Evolutionary conservation across 305 asterid genomes (phyloP).

Genomic region (Plantago rigida): DNA sequence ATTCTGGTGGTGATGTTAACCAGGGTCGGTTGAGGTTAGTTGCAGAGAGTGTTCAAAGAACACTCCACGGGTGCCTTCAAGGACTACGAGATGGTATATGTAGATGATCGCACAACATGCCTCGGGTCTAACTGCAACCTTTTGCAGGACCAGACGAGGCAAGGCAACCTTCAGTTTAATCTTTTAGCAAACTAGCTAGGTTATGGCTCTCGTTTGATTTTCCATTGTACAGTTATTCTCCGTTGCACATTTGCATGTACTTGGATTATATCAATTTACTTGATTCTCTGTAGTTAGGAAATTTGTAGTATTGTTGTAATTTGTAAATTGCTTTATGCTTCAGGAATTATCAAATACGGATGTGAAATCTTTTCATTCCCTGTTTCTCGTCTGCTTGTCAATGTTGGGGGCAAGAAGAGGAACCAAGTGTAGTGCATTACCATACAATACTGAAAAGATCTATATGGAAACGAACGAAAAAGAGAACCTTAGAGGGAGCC

Average conservation of each 20-base stretch:
- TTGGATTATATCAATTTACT: background rate
- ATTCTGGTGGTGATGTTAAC: constrained; percentile 53
- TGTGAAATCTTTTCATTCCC: background rate
- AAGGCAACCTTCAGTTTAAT: constrained; percentile 18
- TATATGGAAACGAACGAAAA: background rate
- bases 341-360: background rate
- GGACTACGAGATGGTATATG: constrained; percentile 66
- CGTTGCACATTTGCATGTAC: constrained; percentile 9
- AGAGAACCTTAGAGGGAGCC: background rate
- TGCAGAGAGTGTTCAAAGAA: constrained; percentile 80
- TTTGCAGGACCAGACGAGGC: constrained; percentile 23
- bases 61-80: constrained; percentile 68
- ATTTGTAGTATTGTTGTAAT: constrained; percentile 1
- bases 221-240: constrained; percentile 22
- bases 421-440: background rate
- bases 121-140: background rate
- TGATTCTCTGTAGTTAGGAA: background rate
- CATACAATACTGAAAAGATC: background rate
- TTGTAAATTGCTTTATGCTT: background rate
- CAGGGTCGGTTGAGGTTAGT: constrained; percentile 81
- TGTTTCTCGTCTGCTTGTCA: background rate
- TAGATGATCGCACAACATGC: background rate
- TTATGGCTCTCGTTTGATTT: constrained; percentile 11
- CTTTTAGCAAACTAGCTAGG: constrained; percentile 15
- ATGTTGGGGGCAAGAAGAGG: too few relatives aligned